A percentile compares a stretch with the other conserved stretches of the same genome.
These are phyloP conservation scores for Coniophora puteana DNA, from an alignment of 1,284 basidiomycete genomes.

Conservation along the genomic window DNA sequence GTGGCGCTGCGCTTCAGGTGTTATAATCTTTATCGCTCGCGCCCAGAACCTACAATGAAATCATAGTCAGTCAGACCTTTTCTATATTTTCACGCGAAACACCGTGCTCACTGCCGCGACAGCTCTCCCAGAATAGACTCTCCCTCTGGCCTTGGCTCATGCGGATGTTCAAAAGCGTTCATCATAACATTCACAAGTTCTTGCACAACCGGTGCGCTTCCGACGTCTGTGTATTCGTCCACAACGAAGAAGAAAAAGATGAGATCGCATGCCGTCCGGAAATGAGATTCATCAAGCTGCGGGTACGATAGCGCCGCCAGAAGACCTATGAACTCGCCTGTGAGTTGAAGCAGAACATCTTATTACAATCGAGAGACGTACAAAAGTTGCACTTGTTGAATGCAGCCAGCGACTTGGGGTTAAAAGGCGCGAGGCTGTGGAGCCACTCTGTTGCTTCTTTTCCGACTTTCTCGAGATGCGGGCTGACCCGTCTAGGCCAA, in stretches of 20 bases:
- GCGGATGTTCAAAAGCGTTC: conserved; percentile 7
- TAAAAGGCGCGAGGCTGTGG: conserved; percentile 16
- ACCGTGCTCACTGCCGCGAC: conserved; percentile 6
- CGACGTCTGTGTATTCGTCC: conserved; percentile 39
- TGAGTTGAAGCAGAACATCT: not conserved
- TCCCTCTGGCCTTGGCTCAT: conserved; percentile 5
- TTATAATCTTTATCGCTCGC: conserved; percentile 8
- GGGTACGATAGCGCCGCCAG: not conserved
- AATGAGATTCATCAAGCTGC: conserved; percentile 3
- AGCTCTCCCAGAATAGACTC: conserved; percentile 9
- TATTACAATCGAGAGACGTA: not conserved
- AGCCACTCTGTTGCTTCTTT: conserved; percentile 21
- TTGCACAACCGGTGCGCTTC: conserved; percentile 11
- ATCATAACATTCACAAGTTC: conserved; percentile 7
- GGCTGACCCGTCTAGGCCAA: conserved; percentile 19
- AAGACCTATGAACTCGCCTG: too few relatives aligned
- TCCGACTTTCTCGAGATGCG: conserved; percentile 17
- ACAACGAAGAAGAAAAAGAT: conserved; percentile 39
- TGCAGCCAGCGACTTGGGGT: conserved; percentile 9
- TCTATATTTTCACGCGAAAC: not conserved
- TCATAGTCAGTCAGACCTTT: not conserved
- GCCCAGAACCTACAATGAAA: conserved; percentile 13
- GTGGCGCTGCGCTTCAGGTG: conserved; percentile 7
- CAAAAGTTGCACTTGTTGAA: conserved; percentile 16
- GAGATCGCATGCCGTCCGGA: conserved; percentile 32